These are phyloP conservation scores for Erythrobasidium yunnanense DNA, from an alignment of 768 basidiomycete species.

Conservation along the genomic window DNA sequence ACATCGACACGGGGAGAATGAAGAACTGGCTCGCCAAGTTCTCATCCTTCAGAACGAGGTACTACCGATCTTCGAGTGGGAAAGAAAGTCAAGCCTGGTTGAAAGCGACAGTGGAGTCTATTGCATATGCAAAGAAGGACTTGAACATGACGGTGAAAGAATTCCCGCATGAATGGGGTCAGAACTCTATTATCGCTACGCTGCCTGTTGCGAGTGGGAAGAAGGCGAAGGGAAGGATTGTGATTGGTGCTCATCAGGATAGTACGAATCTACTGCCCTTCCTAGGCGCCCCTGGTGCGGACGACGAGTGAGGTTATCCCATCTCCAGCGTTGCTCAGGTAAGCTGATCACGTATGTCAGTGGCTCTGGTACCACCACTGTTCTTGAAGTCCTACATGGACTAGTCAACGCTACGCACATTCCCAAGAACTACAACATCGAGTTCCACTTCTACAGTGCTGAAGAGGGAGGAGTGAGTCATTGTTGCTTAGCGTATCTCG, in stretches of 20 bases:
- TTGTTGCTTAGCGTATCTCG: too few relatives aligned
- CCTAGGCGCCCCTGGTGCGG: constrained; percentile 42
- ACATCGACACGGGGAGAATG: constrained; percentile 28
- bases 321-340: too few relatives aligned
- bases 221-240: constrained; percentile 32
- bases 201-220: constrained; percentile 36
- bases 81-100: constrained; percentile 42
- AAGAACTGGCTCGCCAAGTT: constrained; percentile 32
- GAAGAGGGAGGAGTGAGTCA: constrained; percentile 28
- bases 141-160: constrained; percentile 34
- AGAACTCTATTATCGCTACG: constrained; percentile 41
- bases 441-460: constrained; percentile 43
- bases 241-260: constrained; percentile 43
- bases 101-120: constrained; percentile 40
- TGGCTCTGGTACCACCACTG: constrained; percentile 42
- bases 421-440: constrained; percentile 41
- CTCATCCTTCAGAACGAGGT: constrained; percentile 33
- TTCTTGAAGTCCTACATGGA: constrained; percentile 41
- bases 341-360: constrained; percentile 47
- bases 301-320: too few relatives aligned
- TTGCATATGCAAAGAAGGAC: background rate
- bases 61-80: constrained; percentile 44
- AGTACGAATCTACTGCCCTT: constrained; percentile 44
- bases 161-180: constrained; percentile 41
- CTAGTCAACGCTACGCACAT: constrained; percentile 39